Percentiles rank a stretch among this genome's conserved stretches.
Evolutionary conservation across 768 basidiomycete species (phyloP).

Genomic region (Boletus reticulatus): DNA sequence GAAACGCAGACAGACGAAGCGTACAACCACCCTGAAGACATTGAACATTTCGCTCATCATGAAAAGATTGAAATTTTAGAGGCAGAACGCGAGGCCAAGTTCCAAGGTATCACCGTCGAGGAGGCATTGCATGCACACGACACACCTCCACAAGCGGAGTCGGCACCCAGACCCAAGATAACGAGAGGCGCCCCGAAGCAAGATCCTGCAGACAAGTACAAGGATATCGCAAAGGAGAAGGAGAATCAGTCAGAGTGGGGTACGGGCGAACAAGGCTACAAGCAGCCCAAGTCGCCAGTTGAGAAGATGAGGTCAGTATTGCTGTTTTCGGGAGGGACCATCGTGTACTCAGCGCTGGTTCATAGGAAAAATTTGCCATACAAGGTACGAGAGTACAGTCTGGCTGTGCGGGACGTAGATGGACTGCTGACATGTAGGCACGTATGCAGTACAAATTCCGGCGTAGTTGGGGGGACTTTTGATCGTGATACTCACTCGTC

Average conservation of each 20-base stretch:
- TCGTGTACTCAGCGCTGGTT: slow-evolving; percentile 1
- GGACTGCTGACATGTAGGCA: slow-evolving; percentile 49
- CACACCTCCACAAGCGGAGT: slow-evolving; percentile 16
- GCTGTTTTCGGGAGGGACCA: neutral
- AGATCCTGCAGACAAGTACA: slow-evolving; percentile 63
- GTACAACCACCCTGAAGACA: slow-evolving; percentile 90
- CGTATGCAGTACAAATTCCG: slow-evolving; percentile 88
- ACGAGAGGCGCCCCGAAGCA: slow-evolving; percentile 59
- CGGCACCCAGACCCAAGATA: slow-evolving; percentile 46
- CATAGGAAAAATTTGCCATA: slow-evolving; percentile 77
- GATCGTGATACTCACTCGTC: slow-evolving; percentile 17
- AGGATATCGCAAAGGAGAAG: slow-evolving; percentile 51
- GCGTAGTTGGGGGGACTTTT: slow-evolving; percentile 87
- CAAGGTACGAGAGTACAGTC: slow-evolving; percentile 56
- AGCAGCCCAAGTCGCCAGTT: slow-evolving; percentile 63
- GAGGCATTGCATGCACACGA: slow-evolving; percentile 59
- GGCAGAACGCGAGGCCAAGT: slow-evolving; percentile 79
- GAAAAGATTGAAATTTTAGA: slow-evolving; percentile 82
- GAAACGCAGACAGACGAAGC: slow-evolving; percentile 97
- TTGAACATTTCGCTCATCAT: slow-evolving; percentile 91
- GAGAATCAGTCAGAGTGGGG: slow-evolving; percentile 68
- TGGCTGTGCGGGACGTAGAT: slow-evolving; percentile 17
- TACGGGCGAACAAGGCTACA: slow-evolving; percentile 65
- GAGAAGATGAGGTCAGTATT: slow-evolving; percentile 69
- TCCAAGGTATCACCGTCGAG: slow-evolving; percentile 76